These are phyloP conservation scores for Tetradesmus lagerheimii DNA, from an alignment of 139 green algal species.

Conservation along the genomic window DNA sequence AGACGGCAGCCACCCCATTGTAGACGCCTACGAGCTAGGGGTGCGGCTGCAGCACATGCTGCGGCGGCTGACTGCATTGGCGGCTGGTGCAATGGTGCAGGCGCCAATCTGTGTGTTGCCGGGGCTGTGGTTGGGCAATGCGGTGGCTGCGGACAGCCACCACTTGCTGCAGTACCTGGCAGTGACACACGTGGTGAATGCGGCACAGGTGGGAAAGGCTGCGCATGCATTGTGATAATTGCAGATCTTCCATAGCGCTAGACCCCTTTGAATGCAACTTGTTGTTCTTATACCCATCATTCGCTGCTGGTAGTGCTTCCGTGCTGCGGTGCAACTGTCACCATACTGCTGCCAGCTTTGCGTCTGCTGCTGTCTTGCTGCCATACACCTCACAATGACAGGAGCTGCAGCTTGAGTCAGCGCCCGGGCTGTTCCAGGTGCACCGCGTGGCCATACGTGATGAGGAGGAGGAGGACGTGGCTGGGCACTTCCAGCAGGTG, in stretches of 20 bases:
- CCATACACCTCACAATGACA: conserved; percentile 17
- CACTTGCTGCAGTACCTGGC: conserved; percentile 85
- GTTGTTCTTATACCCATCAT: no score
- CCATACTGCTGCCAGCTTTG: no score
- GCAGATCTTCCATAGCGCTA: no score
- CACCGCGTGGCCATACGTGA: conserved; percentile 79
- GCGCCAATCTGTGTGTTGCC: conserved; percentile 66
- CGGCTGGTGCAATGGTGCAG: conserved; percentile 70
- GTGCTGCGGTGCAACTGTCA: no score
- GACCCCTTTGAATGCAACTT: no score
- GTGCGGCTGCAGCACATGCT: conserved; percentile 89
- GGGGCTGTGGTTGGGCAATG: conserved; percentile 81
- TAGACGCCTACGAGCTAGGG: conserved; percentile 90
- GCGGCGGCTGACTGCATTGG: conserved; percentile 78
- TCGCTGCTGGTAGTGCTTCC: no score
- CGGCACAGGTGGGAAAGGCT: conserved; percentile 69
- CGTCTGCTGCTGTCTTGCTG: conserved; percentile 52
- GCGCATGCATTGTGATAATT: neutral
- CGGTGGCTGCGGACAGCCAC: conserved; percentile 78
- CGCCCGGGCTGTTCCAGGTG: conserved; percentile 60
- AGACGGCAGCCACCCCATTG: conserved; percentile 83
- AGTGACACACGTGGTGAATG: conserved; percentile 92
- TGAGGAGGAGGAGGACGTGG: conserved; percentile 84
- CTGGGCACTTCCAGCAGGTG: conserved; percentile 64
- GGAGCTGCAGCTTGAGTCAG: conserved; percentile 65